Base-by-base conservation (phyloP, 495 filamentous ascomycete species). In the Apodospora peruviana region DNA sequence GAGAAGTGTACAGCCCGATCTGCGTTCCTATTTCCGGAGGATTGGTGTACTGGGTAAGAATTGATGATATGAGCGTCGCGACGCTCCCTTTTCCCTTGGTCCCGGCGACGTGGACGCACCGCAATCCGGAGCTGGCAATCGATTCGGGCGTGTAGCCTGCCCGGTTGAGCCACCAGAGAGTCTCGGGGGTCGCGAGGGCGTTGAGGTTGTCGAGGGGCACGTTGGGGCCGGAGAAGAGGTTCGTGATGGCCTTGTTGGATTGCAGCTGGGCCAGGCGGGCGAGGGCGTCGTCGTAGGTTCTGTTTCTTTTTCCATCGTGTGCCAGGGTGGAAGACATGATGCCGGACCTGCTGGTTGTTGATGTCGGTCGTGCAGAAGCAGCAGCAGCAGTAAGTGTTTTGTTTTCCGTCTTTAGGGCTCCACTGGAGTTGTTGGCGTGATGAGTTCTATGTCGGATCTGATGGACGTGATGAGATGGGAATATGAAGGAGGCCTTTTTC, bases 181-280 rank as follows among this genome's bases (percentile, higher is more conserved):
- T 96, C 59, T 96, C 91, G 1, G 88, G 88, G 49, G 94, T 85
- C 2, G 91, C 88, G 37, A 72, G 73, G 24, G 79, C 67, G 56
- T 96, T 95, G 70, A 85, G 75, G 52, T 78, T 76, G 22, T 22
- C 51, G 46, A 18, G 17, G 17, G 25, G n/a, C 37, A 11, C 16
- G n/a, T 25, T 14, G 38, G 57, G 1, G 14, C 59, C 37, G n/a
- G 46, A 22, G 52, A 70, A 66, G 29, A 66, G 52, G 14, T 55
- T 60, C 18, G 62, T 62, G 45, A 85, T 71, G 42, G 81, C 70
- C 59, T 78, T 81, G 62, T 94, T 94, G 25, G 82, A 83, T 55
- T 90, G 86, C 34, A 91, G 66, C 7, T 80, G 80, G 53, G 88
- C 87, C 47, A 94, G 79, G 32, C 66, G 66, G 32, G 34, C 37